Evolutionary conservation across 495 filamentous ascomycete genomes (phyloP).

Genomic region (Tuber umbilicatum): DNA sequence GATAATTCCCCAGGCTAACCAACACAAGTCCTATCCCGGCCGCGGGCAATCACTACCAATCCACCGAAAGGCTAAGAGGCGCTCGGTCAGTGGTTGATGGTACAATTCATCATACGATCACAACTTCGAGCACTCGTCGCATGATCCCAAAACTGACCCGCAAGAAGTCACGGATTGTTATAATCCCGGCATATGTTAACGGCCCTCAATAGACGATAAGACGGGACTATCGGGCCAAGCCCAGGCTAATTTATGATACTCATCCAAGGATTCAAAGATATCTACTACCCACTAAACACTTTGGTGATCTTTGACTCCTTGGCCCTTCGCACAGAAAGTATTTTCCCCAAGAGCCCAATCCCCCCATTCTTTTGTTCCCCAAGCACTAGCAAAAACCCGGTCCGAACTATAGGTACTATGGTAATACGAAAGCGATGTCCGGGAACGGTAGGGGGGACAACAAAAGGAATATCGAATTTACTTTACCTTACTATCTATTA

Average conservation of each 20-base stretch:
- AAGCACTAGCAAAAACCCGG: too few species aligned
- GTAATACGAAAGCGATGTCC: background rate
- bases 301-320: background rate
- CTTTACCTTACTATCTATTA: too few species aligned
- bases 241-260: background rate
- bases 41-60: background rate
- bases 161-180: too few species aligned
- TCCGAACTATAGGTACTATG: background rate
- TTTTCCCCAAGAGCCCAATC: too few species aligned
- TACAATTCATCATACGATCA: background rate
- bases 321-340: background rate
- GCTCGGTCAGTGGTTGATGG: background rate
- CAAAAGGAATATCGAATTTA: background rate
- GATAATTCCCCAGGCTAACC: background rate
- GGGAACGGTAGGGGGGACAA: background rate
- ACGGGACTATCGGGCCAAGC: background rate
- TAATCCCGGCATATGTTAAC: background rate
- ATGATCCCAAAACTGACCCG: too few species aligned
- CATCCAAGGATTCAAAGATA: background rate
- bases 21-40: background rate
- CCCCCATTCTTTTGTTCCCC: too few species aligned
- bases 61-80: background rate
- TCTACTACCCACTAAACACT: background rate
- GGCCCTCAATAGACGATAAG: background rate
- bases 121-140: background rate